Percentiles rank a stretch among this genome's conserved stretches.
Conservation (phyloP, 2,329 filamentous ascomycete genomes). For the Talaromyces pinophilus region DNA sequence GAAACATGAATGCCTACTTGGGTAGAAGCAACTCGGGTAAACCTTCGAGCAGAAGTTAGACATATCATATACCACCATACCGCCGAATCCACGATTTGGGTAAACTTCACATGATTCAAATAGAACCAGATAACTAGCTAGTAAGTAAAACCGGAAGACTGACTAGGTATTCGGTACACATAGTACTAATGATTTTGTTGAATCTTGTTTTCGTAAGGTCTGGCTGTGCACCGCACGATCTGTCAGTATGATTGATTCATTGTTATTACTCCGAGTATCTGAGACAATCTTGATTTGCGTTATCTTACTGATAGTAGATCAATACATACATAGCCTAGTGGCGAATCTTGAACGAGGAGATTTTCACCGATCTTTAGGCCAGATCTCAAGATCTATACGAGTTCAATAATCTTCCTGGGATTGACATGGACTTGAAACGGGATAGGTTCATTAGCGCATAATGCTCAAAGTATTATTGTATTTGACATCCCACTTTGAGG, state of each 20-base stretch:
- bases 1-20: not conserved
- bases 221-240: not conserved
- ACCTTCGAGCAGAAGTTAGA: not conserved
- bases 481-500: not conserved
- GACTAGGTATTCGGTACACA: not conserved
- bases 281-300: not conserved
- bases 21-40: not conserved
- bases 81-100: not conserved
- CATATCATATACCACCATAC: not conserved
- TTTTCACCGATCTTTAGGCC: not conserved
- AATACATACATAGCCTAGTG: not conserved
- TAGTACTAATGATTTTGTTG: not conserved
- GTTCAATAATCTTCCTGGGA: not conserved
- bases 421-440: not conserved
- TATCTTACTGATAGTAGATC: not conserved
- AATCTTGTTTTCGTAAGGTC: conserved; percentile 5
- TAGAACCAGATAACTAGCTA: not conserved
- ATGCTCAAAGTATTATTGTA: no score
- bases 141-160: not conserved
- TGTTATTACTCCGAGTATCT: conserved; percentile 11
- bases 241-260: not conserved
- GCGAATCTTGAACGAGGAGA: not conserved
- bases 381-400: conserved; percentile 10
- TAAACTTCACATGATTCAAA: not conserved
- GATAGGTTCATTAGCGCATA: not conserved